Percentiles rank a stretch among this genome's conserved stretches.
Conservation (phyloP, 345 rosid species). For the Theobroma cacao region DNA sequence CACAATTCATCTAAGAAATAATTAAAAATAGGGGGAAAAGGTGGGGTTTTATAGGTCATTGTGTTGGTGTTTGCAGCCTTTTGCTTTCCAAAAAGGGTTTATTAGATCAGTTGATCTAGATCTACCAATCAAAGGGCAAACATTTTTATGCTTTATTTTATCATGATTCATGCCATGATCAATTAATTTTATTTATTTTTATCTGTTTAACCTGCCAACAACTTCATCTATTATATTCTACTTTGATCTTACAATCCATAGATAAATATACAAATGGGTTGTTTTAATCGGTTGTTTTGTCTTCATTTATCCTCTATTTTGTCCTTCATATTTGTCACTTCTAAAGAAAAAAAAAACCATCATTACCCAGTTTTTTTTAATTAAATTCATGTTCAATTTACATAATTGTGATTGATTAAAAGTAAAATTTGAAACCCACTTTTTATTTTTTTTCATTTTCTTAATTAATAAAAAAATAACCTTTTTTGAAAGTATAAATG, state of each 20-base stretch:
- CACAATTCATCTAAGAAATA: too few relatives aligned
- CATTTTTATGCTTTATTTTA: neutral
- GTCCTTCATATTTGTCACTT: neutral
- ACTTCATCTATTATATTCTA: neutral
- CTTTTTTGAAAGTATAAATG: neutral
- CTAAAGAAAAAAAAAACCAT: neutral
- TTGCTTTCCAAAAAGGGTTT: slow-evolving; percentile 16
- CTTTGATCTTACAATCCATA: neutral
- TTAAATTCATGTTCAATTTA: neutral
- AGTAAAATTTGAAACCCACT: neutral
- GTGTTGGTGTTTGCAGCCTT: slow-evolving; percentile 8
- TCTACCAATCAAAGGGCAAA: slow-evolving; percentile 33
- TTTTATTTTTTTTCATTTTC: neutral
- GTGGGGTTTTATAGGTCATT: slow-evolving; percentile 2
- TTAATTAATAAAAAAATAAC: neutral
- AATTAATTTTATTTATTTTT: neutral
- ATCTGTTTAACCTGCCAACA: neutral
- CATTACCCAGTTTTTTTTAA: neutral
- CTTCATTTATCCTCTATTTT: neutral
- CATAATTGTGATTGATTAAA: neutral
- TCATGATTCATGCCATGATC: neutral
- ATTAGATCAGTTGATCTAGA: slow-evolving; percentile 34
- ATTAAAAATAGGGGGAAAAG: too few relatives aligned
- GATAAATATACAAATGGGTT: neutral
- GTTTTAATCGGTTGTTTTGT: neutral